Conservation (phyloP, 257 asterid genomes). For the Linderniella brevidens region DNA sequence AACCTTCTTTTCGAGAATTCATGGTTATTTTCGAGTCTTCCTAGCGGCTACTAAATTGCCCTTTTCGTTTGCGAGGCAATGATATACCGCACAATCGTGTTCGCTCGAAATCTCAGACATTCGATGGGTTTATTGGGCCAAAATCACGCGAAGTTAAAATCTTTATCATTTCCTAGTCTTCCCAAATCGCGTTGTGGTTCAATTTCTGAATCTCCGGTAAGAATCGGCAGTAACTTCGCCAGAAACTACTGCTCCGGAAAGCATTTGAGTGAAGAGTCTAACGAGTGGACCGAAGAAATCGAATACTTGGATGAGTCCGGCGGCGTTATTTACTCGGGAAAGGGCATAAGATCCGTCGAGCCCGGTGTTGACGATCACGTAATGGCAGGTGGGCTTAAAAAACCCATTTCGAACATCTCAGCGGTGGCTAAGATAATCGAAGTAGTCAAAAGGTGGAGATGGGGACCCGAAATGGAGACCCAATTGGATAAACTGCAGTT, state of each 20-base stretch:
- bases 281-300: slow-evolving; percentile 67
- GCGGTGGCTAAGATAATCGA: slow-evolving; percentile 92
- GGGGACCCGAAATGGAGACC: slow-evolving; percentile 94
- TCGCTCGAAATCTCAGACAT: slow-evolving; percentile 17
- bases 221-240: slow-evolving; percentile 4
- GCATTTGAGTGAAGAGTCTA: slow-evolving; percentile 16
- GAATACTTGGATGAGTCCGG: slow-evolving; percentile 87
- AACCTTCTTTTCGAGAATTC: background rate
- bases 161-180: slow-evolving; percentile 10
- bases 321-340: slow-evolving; percentile 67
- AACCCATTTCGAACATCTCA: slow-evolving; percentile 65
- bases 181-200: slow-evolving; percentile 3
- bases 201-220: slow-evolving; percentile 7
- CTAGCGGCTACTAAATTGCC: background rate
- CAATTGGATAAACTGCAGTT: slow-evolving; percentile 79
- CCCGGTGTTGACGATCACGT: slow-evolving; percentile 83
- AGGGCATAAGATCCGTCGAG: slow-evolving; percentile 79
- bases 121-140: slow-evolving; percentile 10
- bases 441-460: slow-evolving; percentile 82
- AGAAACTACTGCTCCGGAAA: slow-evolving; percentile 42
- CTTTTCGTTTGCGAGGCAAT: slow-evolving; percentile 8
- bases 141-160: slow-evolving; percentile 9
- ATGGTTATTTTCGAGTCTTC: background rate
- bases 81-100: slow-evolving; percentile 21
- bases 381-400: slow-evolving; percentile 65